Base-by-base conservation (phyloP, 768 basidiomycete genomes). In the Guyanaporus albipodus region DNA sequence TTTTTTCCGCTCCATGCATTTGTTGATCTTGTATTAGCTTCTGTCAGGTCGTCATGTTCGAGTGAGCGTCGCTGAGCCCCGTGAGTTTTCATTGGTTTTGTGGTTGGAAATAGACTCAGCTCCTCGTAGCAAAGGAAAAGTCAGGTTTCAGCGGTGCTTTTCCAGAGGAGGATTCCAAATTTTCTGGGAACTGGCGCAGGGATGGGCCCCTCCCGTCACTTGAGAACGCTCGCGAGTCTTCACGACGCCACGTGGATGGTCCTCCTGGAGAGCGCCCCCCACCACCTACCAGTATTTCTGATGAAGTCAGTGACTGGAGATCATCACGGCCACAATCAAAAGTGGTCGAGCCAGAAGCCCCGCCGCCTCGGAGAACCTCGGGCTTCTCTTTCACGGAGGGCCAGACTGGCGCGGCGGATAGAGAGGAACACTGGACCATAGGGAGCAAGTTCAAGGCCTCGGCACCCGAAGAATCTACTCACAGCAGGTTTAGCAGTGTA, bases 31-130 rank as follows among this genome's bases (percentile, higher is more conserved):
- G 26, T 38, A 6, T 31, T 52, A 92, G 83, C 73, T 64, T 54
- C 74, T 98, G 38, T 80, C 83, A 18, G 89, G 91, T 19, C 78
- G 96, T 48, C 80, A 76, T 17, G 73, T 99, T 52, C 80, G 96
- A 48, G 84, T 97, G 49, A 92, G 86, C 66, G 96, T 99, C 38
- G 96, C 96, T 8, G 96, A 98, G 63, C 86, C 94, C 56, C 91
- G 92, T 95, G 64, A 75, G 90, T 80, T 2, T 19, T 18, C 11
- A 19, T 34, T 11, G n/a, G 29, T 27, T 46, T 21, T 33, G 50
- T n/a, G 35, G 39, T 38, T 19, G 32, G 35, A 19, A 15, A 34
- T 42, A 33, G 27, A 46, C 41, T 54, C 57, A 49, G 57, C 19
- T 18, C 38, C 39, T 44, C 44, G 21, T 28, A 93, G 91, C 88